Conservation (phyloP, 2,329 filamentous ascomycete species). For the Rhynchosporium secalis region DNA sequence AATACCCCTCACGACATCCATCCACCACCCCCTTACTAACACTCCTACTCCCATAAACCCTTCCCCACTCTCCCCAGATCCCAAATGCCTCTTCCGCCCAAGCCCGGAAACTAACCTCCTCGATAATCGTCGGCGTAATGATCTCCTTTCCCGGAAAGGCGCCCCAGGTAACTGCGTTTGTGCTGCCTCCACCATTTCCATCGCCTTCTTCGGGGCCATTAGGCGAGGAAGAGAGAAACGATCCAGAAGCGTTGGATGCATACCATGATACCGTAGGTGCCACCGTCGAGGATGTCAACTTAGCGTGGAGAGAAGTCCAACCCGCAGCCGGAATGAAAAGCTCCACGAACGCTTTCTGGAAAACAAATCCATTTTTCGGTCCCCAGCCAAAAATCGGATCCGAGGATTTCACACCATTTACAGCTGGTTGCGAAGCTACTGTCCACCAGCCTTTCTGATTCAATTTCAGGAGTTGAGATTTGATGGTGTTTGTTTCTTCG, state of each 20-base stretch:
- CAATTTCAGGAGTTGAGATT: constrained; percentile 69
- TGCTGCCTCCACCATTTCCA: constrained; percentile 54
- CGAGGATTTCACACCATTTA: constrained; percentile 78
- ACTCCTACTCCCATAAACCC: constrained; percentile 71
- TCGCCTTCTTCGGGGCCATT: constrained; percentile 28
- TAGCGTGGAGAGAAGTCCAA: constrained; percentile 66
- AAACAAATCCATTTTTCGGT: constrained; percentile 87
- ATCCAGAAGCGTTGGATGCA: constrained; percentile 75
- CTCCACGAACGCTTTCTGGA: constrained; percentile 97
- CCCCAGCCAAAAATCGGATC: constrained; percentile 91
- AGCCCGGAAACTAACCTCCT: constrained; percentile 88
- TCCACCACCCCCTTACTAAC: constrained; percentile 72
- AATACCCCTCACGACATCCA: constrained; percentile 65
- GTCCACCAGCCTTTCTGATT: constrained; percentile 93
- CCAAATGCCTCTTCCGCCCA: constrained; percentile 96
- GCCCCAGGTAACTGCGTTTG: constrained; percentile 96
- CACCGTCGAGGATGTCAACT: constrained; percentile 57
- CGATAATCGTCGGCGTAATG: constrained; percentile 93
- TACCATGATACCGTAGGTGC: constrained; percentile 80
- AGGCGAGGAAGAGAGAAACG: constrained; percentile 67
- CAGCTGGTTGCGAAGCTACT: constrained; percentile 89
- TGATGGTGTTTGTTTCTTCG: constrained; percentile 81
- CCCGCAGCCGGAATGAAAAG: constrained; percentile 80
- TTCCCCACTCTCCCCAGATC: constrained; percentile 92
- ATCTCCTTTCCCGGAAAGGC: constrained; percentile 96